These are phyloP conservation scores for Diaporthe citriasiana DNA, from an alignment of 2,329 filamentous ascomycete genomes.

Conservation along the genomic window DNA sequence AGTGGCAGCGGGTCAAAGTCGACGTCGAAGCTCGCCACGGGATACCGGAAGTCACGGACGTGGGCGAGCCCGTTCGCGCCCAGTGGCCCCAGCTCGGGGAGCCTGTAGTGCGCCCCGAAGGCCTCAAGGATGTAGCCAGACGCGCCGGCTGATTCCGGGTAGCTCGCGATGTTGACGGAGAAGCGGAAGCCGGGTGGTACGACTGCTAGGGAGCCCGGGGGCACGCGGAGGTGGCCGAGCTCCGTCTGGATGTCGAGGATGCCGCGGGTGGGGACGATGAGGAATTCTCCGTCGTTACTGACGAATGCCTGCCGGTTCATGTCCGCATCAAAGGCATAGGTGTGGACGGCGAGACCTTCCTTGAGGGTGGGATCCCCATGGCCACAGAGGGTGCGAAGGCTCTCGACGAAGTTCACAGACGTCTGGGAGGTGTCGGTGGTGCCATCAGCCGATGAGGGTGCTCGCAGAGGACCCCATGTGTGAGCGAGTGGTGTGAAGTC, in stretches of 20 bases:
- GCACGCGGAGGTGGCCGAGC: conserved; percentile 68
- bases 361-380: conserved; percentile 64
- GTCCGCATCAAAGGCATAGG: conserved; percentile 61
- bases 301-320: conserved; percentile 62
- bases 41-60: conserved; percentile 73
- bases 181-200: conserved; percentile 75
- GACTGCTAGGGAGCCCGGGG: conserved; percentile 75
- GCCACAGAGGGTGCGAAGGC: conserved; percentile 63
- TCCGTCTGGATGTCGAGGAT: conserved; percentile 76
- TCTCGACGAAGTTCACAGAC: conserved; percentile 55
- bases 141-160: conserved; percentile 59
- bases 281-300: conserved; percentile 74
- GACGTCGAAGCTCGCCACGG: conserved; percentile 65
- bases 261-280: conserved; percentile 75
- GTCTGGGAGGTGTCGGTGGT: no score
- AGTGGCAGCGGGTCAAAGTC: conserved; percentile 42
- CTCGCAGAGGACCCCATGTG: conserved; percentile 44
- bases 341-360: conserved; percentile 63
- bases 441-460: neutral
- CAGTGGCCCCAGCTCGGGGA: conserved; percentile 76
- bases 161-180: conserved; percentile 67
- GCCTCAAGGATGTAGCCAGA: conserved; percentile 70
- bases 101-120: conserved; percentile 72
- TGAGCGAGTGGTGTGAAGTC: conserved; percentile 44
- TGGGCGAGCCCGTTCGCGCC: conserved; percentile 76